Evolutionary conservation across 1,284 basidiomycete genomes (phyloP).

Genomic region (Trametes hirsuta): DNA sequence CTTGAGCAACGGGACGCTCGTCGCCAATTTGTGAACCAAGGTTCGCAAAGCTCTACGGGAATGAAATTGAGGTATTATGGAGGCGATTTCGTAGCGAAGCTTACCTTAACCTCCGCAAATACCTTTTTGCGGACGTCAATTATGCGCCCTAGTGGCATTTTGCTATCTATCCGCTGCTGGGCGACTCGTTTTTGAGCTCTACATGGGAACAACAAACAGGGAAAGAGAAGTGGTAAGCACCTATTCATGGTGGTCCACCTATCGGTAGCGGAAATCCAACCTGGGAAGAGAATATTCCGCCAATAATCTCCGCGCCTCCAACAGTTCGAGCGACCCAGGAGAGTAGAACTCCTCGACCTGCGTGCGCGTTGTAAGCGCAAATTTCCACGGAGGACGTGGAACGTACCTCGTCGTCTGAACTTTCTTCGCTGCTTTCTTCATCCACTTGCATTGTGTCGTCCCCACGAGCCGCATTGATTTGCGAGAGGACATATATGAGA

Average conservation of each 20-base stretch:
- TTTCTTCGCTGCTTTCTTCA: conserved; percentile 66
- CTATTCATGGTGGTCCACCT: conserved; percentile 50
- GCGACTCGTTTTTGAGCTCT: conserved; percentile 93
- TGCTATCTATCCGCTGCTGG: conserved; percentile 87
- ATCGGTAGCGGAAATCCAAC: conserved; percentile 72
- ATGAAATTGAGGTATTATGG: background rate
- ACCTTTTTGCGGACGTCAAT: conserved; percentile 91
- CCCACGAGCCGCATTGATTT: conserved; percentile 83
- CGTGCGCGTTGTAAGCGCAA: conserved; percentile 4
- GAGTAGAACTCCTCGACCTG: conserved; percentile 97
- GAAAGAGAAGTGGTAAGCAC: conserved; percentile 71
- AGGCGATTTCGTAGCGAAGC: conserved; percentile 25
- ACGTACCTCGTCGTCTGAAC: conserved; percentile 74
- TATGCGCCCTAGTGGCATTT: conserved; percentile 86
- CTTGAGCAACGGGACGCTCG: conserved; percentile 91
- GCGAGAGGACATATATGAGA: conserved; percentile 88
- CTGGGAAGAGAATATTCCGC: conserved; percentile 93
- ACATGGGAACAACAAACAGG: conserved; percentile 43
- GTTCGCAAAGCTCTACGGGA: conserved; percentile 78
- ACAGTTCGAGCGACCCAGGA: conserved; percentile 84
- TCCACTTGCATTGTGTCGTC: conserved; percentile 74
- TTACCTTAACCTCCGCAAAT: conserved; percentile 87
- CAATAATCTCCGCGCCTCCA: conserved; percentile 82
- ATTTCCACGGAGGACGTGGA: background rate
- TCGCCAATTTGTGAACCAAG: conserved; percentile 98